These are phyloP conservation scores for Nakazawaea anatomiae DNA, from an alignment of 805 yeast genomes.

Conservation along the genomic window DNA sequence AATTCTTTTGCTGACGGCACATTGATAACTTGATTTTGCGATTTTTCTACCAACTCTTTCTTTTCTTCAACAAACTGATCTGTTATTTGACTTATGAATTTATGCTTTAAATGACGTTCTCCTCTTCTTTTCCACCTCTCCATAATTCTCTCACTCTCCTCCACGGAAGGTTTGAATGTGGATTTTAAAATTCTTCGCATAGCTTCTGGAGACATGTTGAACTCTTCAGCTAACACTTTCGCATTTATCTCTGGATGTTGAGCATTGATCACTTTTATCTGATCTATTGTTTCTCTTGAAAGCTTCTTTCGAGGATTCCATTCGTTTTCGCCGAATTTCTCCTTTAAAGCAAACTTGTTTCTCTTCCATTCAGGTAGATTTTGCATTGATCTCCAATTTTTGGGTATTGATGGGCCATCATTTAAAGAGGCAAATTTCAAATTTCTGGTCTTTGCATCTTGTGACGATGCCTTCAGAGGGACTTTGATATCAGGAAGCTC, in stretches of 20 bases:
- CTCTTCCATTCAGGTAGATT: slow-evolving; percentile 63
- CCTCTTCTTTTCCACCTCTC: slow-evolving; percentile 52
- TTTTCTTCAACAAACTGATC: slow-evolving; percentile 22
- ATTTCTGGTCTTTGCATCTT: slow-evolving; percentile 6
- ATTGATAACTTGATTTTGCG: slow-evolving; percentile 18
- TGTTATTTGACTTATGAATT: slow-evolving; percentile 19
- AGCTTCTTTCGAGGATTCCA: slow-evolving; percentile 69
- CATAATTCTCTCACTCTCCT: slow-evolving; percentile 39
- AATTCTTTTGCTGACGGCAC: slow-evolving; percentile 22
- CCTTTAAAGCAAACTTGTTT: slow-evolving; percentile 56
- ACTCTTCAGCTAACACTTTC: slow-evolving; percentile 54
- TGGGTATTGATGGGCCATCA: slow-evolving; percentile 30
- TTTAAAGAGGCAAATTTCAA: slow-evolving; percentile 13
- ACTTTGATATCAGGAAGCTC: slow-evolving; percentile 10
- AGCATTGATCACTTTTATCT: slow-evolving; percentile 49
- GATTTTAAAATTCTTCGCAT: slow-evolving; percentile 74
- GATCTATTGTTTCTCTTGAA: slow-evolving; percentile 64
- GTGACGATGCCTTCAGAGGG: neutral
- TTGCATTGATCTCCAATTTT: slow-evolving; percentile 35
- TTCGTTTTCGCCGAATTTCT: slow-evolving; percentile 48
- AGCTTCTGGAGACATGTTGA: slow-evolving; percentile 74
- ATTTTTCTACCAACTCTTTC: slow-evolving; percentile 13
- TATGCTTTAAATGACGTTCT: slow-evolving; percentile 20
- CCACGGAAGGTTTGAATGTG: slow-evolving; percentile 62
- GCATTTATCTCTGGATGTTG: slow-evolving; percentile 57